phyloP scores from a whole-genome alignment of 805 yeast genomes.

The Yamadazyma philogaea region DNA sequence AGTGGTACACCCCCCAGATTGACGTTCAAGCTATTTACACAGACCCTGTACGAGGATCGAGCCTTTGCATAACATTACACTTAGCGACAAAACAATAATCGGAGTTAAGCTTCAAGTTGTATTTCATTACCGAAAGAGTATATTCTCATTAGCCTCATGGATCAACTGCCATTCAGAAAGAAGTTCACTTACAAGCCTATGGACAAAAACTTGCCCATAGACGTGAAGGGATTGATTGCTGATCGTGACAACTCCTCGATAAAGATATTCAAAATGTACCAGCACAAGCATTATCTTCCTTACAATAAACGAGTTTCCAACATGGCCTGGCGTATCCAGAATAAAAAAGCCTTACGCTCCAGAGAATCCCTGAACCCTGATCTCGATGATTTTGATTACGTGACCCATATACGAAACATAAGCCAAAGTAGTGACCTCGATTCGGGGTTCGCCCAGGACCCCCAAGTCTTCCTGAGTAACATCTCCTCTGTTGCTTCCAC shows the following conservation, averaged over 20 bases:
- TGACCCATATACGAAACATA: constrained; percentile 42
- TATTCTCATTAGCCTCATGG: neutral
- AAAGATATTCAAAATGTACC: constrained; percentile 40
- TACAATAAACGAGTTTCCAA: constrained; percentile 41
- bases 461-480: neutral
- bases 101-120: too few relatives aligned
- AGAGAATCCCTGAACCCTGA: constrained; percentile 21
- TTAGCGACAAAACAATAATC: too few relatives aligned
- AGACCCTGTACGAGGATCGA: neutral
- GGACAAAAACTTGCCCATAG: constrained; percentile 12
- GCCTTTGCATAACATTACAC: too few relatives aligned
- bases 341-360: constrained; percentile 22
- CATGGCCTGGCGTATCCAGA: constrained; percentile 46
- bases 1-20: neutral
- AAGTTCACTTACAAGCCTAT: constrained; percentile 15
- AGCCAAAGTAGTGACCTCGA: constrained; percentile 32
- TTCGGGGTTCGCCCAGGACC: neutral
- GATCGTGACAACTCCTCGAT: constrained; percentile 38
- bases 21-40: neutral
- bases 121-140: too few relatives aligned
- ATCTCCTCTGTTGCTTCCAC: neutral
- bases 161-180: constrained; percentile 9
- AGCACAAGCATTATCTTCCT: constrained; percentile 39
- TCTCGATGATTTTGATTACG: constrained; percentile 44
- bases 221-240: constrained; percentile 21